Evolutionary conservation across 768 basidiomycete species (phyloP), one percentile per base, ranked within the genome.

Genomic region (Boletus eberwhitei): DNA sequence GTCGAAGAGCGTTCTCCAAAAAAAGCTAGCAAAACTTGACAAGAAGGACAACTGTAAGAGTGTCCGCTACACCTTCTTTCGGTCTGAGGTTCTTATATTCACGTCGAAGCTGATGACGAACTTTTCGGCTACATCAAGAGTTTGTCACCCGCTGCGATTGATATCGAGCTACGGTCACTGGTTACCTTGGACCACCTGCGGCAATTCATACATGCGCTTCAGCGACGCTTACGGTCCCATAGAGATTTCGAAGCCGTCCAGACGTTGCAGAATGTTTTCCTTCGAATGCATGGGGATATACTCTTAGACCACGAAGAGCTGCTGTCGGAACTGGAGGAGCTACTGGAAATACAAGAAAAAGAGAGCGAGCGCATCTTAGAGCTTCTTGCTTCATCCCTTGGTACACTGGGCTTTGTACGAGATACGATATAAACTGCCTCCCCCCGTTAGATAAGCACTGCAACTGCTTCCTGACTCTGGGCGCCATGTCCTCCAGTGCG

Each of bases 231-330:
- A 26, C 73, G 70, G 34, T 90, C 89, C 8, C 90, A 86, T 60
- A 82, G 83, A 45, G 97, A 99, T 73, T 98, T 97, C 64, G 97
- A 99, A 71, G 94, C 93, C 13, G 90, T 96, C 4, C 93, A 98
- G 70, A 82, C 94, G 1, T 78, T 95, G 65, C 79, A 93, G 62
- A 85, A 78, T 59, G 87, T 96, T 2, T 93, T 97, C 69, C 73
- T 98, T 39, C 83, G 83, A 17, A 78, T 90, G 48, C 95, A 98
- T 66, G 87, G 87, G 4, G 94, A 98, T 52, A 75, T 86, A 0
- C 73, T 98, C 31, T 77, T 93, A 32, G 78, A 75, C 21, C 90
- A 90, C 65, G 68, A 70, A 3, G 93, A 93, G 68, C 63, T 95
- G 55, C 72, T 73, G 50, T 67, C 64, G 4, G 77, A 77, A 19